phyloP scores from a whole-genome alignment of 257 asterid species.

The Solanum medicagineum region DNA sequence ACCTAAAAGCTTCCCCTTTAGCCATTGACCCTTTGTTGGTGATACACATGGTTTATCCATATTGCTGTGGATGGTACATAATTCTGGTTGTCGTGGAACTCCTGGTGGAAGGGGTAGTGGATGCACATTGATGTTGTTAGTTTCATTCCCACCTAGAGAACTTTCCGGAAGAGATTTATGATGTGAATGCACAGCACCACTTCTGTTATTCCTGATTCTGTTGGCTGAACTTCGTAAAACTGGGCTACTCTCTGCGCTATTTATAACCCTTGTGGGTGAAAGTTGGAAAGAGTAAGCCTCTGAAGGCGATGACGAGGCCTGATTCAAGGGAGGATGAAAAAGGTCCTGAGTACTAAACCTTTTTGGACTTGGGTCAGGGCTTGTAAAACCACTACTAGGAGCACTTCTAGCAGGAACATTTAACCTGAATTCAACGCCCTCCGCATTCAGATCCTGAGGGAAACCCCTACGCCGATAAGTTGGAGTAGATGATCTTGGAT shows the following conservation, averaged over 20 bases:
- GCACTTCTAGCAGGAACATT: slow-evolving; percentile 58
- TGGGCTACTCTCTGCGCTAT: slow-evolving; percentile 40
- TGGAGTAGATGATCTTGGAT: slow-evolving; percentile 9
- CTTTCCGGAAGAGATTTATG: slow-evolving; percentile 38
- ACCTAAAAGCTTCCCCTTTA: slow-evolving; percentile 60
- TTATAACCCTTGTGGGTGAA: slow-evolving; percentile 9
- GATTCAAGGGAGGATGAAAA: slow-evolving; percentile 19
- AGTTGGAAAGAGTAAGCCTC: slow-evolving; percentile 15
- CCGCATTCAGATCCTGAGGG: slow-evolving; percentile 25
- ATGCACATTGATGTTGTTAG: slow-evolving; percentile 31
- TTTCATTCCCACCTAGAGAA: slow-evolving; percentile 20
- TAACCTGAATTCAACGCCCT: slow-evolving; percentile 22
- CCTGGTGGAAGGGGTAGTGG: slow-evolving; percentile 80
- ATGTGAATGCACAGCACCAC: slow-evolving; percentile 4
- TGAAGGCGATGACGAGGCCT: slow-evolving; percentile 14
- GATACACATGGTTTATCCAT: slow-evolving; percentile 26
- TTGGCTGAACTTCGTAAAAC: slow-evolving; percentile 8
- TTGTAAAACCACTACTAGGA: slow-evolving; percentile 57
- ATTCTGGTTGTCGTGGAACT: slow-evolving; percentile 25
- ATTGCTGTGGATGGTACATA: slow-evolving; percentile 18
- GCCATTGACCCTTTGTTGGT: slow-evolving; percentile 62
- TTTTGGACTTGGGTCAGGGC: slow-evolving; percentile 63
- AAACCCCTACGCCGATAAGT: slow-evolving; percentile 38
- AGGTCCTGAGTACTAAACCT: slow-evolving; percentile 40
- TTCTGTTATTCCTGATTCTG: slow-evolving; percentile 6